phyloP scores from a whole-genome alignment of 768 basidiomycete genomes.

The Trametes cubensis region DNA sequence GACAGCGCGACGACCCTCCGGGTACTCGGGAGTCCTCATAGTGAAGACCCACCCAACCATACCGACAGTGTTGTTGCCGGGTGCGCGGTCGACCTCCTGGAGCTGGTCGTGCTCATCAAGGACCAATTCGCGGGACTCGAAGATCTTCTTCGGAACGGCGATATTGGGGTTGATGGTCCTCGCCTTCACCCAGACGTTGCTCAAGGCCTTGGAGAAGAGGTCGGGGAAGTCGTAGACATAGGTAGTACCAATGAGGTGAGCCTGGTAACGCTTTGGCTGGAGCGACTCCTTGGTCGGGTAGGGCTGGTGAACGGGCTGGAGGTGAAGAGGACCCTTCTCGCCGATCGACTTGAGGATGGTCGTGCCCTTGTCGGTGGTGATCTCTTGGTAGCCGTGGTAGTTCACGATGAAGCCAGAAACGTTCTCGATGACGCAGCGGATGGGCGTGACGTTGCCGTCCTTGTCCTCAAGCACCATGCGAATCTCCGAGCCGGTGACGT shows the following conservation, averaged over 20 bases:
- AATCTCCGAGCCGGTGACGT: constrained; percentile 97
- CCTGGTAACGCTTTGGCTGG: constrained; percentile 98
- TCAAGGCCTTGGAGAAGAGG: constrained; percentile 95
- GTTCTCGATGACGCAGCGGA: constrained; percentile 98
- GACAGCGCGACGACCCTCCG: constrained; percentile 81
- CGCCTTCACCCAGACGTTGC: constrained; percentile 86
- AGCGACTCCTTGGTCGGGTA: constrained; percentile 98
- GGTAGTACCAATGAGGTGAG: constrained; percentile 96
- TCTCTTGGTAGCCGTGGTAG: constrained; percentile 97
- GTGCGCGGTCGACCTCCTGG: constrained; percentile 86
- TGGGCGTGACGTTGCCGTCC: constrained; percentile 93
- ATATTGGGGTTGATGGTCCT: constrained; percentile 66
- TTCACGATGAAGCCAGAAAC: constrained; percentile 99
- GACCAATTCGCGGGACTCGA: constrained; percentile 89
- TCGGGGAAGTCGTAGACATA: constrained; percentile 99
- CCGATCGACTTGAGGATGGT: constrained; percentile 98
- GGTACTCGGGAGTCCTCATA: constrained; percentile 89
- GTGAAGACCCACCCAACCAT: constrained; percentile 99
- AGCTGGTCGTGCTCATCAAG: constrained; percentile 92
- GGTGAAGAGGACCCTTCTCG: constrained; percentile 93
- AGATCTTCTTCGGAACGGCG: constrained; percentile 71
- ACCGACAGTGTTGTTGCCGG: constrained; percentile 92
- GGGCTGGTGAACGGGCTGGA: constrained; percentile 90
- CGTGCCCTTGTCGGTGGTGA: constrained; percentile 92
- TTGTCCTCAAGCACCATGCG: constrained; percentile 92